Percentiles rank a stretch among this genome's conserved stretches.
Conservation (phyloP, 2,329 filamentous ascomycete species). For the Apiospora kogelbergensis region DNA sequence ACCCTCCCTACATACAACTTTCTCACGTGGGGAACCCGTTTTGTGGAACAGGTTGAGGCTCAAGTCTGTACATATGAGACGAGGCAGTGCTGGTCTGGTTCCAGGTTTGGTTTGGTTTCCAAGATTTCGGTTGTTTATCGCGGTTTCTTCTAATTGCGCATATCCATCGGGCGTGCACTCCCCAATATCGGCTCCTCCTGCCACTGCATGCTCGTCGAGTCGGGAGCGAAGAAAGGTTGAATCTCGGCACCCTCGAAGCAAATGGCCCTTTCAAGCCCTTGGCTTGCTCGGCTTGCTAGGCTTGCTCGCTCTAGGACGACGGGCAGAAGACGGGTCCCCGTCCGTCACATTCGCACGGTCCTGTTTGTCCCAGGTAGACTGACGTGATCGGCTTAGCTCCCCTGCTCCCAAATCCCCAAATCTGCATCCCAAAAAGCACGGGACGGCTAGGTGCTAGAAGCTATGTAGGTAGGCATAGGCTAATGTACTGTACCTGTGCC, state of each 20-base stretch:
- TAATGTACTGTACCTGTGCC: background rate
- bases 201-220: background rate
- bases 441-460: background rate
- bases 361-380: slow-evolving; percentile 6
- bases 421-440: slow-evolving; percentile 6
- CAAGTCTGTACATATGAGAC: slow-evolving; percentile 1
- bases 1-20: background rate
- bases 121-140: slow-evolving; percentile 2
- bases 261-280: background rate
- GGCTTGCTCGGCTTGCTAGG: too few relatives aligned
- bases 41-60: slow-evolving; percentile 2
- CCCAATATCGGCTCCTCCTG: slow-evolving; percentile 3
- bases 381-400: slow-evolving; percentile 3
- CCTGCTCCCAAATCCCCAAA: slow-evolving; percentile 4
- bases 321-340: background rate
- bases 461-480: too few relatives aligned
- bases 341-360: slow-evolving; percentile 3
- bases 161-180: background rate
- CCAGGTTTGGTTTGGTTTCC: slow-evolving; percentile 6
- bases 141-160: background rate
- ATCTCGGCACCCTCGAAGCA: background rate
- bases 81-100: slow-evolving; percentile 3
- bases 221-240: background rate
- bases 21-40: slow-evolving; percentile 5
- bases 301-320: background rate